phyloP scores from a whole-genome alignment of 148 eudicot genomes.

The Rhododendron ferrugineum region DNA sequence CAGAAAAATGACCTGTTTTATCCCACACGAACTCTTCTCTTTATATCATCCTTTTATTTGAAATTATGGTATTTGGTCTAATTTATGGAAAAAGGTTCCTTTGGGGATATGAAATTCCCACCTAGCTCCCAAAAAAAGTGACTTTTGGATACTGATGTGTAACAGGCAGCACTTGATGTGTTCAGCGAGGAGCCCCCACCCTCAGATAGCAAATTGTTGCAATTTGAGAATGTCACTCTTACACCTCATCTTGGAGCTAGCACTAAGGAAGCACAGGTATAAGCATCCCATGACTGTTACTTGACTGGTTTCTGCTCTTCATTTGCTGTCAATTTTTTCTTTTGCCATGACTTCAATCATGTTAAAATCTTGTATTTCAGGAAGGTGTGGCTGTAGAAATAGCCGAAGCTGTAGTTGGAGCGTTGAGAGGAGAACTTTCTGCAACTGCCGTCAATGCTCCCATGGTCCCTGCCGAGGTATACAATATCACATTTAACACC shows the following conservation, averaged over 20 bases:
- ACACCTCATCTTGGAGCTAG: constrained; percentile 98
- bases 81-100: not conserved
- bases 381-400: constrained; percentile 98
- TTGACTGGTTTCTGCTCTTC: not conserved
- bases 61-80: not conserved
- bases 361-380: constrained; percentile 24
- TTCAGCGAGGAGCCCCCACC: constrained; percentile 80
- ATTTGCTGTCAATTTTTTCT: not conserved
- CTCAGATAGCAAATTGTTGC: constrained; percentile 67
- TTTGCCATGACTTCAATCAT: not conserved
- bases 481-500: not conserved
- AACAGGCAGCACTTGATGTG: constrained; percentile 88
- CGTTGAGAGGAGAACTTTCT: constrained; percentile 78
- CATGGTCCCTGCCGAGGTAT: constrained; percentile 84
- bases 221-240: constrained; percentile 70
- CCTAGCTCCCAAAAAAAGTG: not conserved
- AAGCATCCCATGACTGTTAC: not conserved
- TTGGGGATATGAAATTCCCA: not conserved
- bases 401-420: constrained; percentile 93
- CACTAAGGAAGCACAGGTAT: constrained; percentile 94
- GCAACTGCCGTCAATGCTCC: constrained; percentile 97
- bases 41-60: not conserved
- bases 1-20: not conserved
- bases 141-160: not conserved
- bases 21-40: not conserved